Conservation (phyloP, 2,329 filamentous ascomycete species). For the Plectosphaerella cucumerina region DNA sequence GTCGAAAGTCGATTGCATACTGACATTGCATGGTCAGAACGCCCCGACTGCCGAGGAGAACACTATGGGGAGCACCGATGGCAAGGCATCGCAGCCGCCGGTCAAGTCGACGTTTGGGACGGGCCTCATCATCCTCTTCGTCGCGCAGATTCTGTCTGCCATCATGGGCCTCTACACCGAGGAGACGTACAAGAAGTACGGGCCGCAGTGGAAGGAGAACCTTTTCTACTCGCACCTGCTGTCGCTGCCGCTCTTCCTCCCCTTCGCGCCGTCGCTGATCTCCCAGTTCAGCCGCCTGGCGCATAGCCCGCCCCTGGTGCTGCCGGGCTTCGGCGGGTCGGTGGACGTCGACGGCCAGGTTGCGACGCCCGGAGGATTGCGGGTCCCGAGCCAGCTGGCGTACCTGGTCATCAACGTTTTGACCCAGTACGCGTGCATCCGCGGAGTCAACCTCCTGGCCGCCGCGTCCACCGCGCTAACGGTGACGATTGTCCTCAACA, state of each 20-base stretch:
- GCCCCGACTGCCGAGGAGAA: slow-evolving; percentile 12
- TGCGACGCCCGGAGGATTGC: slow-evolving; percentile 3
- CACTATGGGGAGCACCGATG: not conserved
- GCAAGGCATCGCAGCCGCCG: not conserved
- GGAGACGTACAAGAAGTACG: slow-evolving; percentile 79
- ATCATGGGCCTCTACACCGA: slow-evolving; percentile 96
- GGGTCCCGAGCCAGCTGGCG: slow-evolving; percentile 64
- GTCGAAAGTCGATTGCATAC: not conserved
- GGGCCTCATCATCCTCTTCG: slow-evolving; percentile 76
- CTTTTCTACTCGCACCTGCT: slow-evolving; percentile 87
- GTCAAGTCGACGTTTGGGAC: slow-evolving; percentile 46
- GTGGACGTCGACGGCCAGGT: not conserved
- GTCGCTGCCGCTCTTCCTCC: slow-evolving; percentile 71
- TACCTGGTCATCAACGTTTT: slow-evolving; percentile 73
- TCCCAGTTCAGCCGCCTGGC: slow-evolving; percentile 61
- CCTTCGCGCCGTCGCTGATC: slow-evolving; percentile 62
- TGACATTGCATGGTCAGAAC: not conserved
- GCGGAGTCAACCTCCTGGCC: slow-evolving; percentile 90
- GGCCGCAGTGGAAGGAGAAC: slow-evolving; percentile 91
- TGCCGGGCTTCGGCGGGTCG: slow-evolving; percentile 22
- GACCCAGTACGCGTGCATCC: slow-evolving; percentile 92
- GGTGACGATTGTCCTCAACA: slow-evolving; percentile 93
- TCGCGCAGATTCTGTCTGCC: slow-evolving; percentile 86
- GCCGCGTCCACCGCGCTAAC: slow-evolving; percentile 87
- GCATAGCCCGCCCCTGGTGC: slow-evolving; percentile 55